phyloP scores from a whole-genome alignment of 192 early-diverging fungal species.

The Backusella tuberculispora region DNA sequence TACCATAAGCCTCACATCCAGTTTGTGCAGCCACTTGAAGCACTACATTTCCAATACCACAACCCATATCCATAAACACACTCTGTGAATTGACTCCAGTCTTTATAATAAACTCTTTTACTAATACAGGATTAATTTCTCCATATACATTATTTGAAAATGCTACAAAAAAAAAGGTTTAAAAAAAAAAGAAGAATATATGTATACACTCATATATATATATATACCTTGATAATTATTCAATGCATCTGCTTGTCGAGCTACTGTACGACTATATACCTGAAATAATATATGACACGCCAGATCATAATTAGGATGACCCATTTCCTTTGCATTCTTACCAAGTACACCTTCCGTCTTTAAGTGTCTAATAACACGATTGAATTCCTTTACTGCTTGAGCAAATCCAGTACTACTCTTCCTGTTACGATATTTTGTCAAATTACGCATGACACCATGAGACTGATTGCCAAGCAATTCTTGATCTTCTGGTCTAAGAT shows the following conservation, averaged over 20 bases:
- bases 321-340: conserved; percentile 37
- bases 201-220: background rate
- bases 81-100: conserved; percentile 65
- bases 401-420: conserved; percentile 69
- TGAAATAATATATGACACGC: conserved; percentile 88
- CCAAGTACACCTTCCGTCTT: conserved; percentile 42
- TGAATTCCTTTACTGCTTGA: conserved; percentile 73
- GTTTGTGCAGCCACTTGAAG: conserved; percentile 92
- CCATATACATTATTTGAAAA: conserved; percentile 98
- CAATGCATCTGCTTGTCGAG: conserved; percentile 71
- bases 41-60: conserved; percentile 96
- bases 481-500: conserved; percentile 51
- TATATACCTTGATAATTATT: conserved; percentile 69
- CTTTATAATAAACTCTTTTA: conserved; percentile 80
- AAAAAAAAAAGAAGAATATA: background rate
- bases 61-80: conserved; percentile 92
- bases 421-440: conserved; percentile 79
- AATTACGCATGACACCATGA: conserved; percentile 70
- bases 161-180: conserved; percentile 45
- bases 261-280: conserved; percentile 86
- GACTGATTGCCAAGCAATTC: conserved; percentile 64
- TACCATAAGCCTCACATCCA: conserved; percentile 80
- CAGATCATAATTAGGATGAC: conserved; percentile 61
- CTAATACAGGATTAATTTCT: conserved; percentile 85
- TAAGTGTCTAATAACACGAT: conserved; percentile 56